Evolutionary conservation across 2,329 filamentous ascomycete genomes (phyloP), one percentile per base, ranked within the genome.

Genomic region (Alternaria triticimaculans): DNA sequence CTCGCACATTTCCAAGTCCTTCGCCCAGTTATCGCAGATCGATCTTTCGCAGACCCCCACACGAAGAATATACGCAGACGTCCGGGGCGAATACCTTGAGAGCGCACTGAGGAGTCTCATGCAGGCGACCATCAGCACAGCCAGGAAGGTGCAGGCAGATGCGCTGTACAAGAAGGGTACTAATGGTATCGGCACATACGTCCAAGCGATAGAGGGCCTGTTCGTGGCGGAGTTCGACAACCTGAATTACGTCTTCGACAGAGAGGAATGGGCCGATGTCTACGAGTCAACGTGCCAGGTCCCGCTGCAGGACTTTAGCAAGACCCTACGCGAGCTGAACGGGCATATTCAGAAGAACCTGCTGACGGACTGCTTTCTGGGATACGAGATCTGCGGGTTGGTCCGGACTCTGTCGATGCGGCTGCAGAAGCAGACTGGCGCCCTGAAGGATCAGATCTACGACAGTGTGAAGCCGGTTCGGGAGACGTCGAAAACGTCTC

Each of bases 321-420:
- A 93, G 71, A 97, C 96, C 0, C 81, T 98, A 58, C 89, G 92
- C 26, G 95, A 98, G 74, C 85, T 99, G 30, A 97, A 98, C 78
- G 87, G 88, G 54, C 94, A 97, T 75, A 94, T 98, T 80, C 94
- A 94, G 76, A 84, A 87, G 44, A 94, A 97, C 75, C 83, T 97
- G 43, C 88, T 89, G 69, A 97, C 93, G 0, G 96, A 99, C 79
- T 98, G 95, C 80, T 98, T 93, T 78, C 87, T 99, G 53, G 94
- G 94, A 8, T 99, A 97, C 78, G 96, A 99, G 77, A 92, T 98
- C 30, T 92, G 96, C 30, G 95, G 97, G 73, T 92, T 97, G 64
- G 89, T 98, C 50, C 92, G 93, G 1, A 87, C 87, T 12, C 85
- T 97, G 51, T 94, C 93, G 3, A 90, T 90, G 60, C 90, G 91